Conservation (phyloP, 805 yeast species). For the Candida verbasci region DNA sequence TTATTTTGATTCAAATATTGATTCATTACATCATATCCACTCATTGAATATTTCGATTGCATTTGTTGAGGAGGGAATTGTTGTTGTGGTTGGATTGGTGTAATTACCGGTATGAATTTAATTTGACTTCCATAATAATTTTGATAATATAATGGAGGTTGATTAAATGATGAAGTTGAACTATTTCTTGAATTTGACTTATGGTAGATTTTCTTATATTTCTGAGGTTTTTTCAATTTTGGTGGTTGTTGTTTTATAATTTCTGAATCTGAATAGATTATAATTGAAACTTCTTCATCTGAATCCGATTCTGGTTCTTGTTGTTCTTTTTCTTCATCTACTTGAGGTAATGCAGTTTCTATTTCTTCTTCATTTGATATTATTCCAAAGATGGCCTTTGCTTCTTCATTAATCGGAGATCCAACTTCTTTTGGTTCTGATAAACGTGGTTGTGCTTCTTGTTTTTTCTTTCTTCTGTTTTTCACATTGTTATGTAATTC, state of each 20-base stretch:
- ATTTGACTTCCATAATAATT: no score
- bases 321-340: conserved; percentile 7
- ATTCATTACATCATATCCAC: neutral
- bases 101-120: neutral
- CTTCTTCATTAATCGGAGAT: conserved; percentile 29
- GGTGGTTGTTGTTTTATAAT: conserved; percentile 5
- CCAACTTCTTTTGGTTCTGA: conserved; percentile 12
- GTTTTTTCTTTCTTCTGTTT: conserved; percentile 8
- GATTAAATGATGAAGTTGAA: conserved; percentile 16
- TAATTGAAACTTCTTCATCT: conserved; percentile 35
- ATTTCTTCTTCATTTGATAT: conserved; percentile 19
- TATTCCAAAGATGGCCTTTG: conserved; percentile 43
- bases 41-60: neutral
- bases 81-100: conserved; percentile 9
- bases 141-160: no score
- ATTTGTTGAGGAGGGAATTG: conserved; percentile 10
- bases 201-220: conserved; percentile 11
- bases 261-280: conserved; percentile 30
- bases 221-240: neutral
- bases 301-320: conserved; percentile 17
- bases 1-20: neutral
- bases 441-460: conserved; percentile 9
- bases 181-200: conserved; percentile 15
- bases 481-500: conserved; percentile 13
- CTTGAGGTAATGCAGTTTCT: conserved; percentile 9